Evolutionary conservation across 1,284 basidiomycete species (phyloP), one percentile per base, ranked within the genome.

Genomic region (Peniophora sp.): DNA sequence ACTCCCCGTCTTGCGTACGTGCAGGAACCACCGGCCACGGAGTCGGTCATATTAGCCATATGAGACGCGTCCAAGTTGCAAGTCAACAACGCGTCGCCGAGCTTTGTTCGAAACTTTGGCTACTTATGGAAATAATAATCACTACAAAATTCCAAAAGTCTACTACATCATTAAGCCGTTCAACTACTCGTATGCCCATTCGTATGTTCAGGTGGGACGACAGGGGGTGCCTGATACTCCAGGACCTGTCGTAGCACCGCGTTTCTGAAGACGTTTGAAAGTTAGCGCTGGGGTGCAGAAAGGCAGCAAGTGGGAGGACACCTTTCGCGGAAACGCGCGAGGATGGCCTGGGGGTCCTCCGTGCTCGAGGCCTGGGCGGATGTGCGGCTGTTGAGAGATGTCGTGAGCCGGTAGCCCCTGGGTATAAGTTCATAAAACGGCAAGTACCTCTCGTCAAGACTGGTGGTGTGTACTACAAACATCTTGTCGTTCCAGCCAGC

Each of bases 401-500:
- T 5, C 15, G 37, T 41, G 37, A n/a, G 18, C 15, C n/a, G 18
- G 18, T 20, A 41, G n/a, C 37, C 5, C 37, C 37, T n/a, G 35
- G 39, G n/a, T 51, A 47, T 12, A 43, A 51, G 17, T 54, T 50
- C 24, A 47, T 32, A 49, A n/a, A 17, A 23, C 15, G 11, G 44
- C 15, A 58, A 64, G 32, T 51, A 68, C 67, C 54, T 60, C 3
- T 61, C 63, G 32, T 61, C 60, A 24, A 69, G 64, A 2, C 60
- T 54, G 1, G 73, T 76, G 8, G 84, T 83, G 59, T 89, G 80
- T 14, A 90, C 67, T 52, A 88, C 79, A 62, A 81, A 89, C 80
- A 90, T 88, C 52, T 73, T 80, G 54, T 76, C 72, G 55, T 85
- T 85, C 60, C 70, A 74, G 47, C 63, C 58, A 1, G 57, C 61